These are phyloP conservation scores for Angomonas ambiguus DNA, from an alignment of 208 protist species.

Conservation along the genomic window DNA sequence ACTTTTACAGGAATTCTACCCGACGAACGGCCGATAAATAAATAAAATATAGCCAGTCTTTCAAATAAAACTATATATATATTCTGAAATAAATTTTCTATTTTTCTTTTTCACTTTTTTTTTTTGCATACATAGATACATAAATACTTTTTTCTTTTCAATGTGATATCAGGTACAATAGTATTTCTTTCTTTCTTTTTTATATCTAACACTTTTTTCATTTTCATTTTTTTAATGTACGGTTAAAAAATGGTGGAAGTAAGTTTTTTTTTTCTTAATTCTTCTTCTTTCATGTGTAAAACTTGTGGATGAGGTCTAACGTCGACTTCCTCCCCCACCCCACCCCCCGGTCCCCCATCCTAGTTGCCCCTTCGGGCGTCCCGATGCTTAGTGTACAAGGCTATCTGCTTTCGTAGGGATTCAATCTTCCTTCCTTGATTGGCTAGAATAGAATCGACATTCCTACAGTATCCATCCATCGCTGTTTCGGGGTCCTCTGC, in stretches of 20 bases:
- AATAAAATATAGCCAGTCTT: neutral
- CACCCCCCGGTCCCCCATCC: neutral
- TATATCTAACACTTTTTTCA: neutral
- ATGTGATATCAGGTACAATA: no score
- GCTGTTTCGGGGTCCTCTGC: conserved; percentile 87
- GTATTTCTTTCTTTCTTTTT: no score
- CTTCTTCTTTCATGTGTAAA: no score
- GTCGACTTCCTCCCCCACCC: no score
- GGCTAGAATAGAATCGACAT: conserved; percentile 74
- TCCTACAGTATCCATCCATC: conserved; percentile 87
- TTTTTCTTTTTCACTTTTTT: neutral
- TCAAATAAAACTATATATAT: neutral
- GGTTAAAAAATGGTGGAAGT: neutral
- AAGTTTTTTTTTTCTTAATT: neutral
- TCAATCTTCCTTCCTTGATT: conserved; percentile 77
- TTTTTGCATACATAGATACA: neutral
- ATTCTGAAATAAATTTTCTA: neutral
- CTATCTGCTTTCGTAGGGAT: conserved; percentile 70
- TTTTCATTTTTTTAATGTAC: conserved; percentile 2
- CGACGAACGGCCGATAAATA: neutral
- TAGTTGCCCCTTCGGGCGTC: conserved; percentile 22
- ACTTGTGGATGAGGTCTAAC: no score
- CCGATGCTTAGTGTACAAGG: conserved; percentile 51
- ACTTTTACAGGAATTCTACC: neutral
- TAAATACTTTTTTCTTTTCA: no score